Base-by-base conservation (phyloP, 345 rosid species). In the Orychophragmus violaceus region DNA sequence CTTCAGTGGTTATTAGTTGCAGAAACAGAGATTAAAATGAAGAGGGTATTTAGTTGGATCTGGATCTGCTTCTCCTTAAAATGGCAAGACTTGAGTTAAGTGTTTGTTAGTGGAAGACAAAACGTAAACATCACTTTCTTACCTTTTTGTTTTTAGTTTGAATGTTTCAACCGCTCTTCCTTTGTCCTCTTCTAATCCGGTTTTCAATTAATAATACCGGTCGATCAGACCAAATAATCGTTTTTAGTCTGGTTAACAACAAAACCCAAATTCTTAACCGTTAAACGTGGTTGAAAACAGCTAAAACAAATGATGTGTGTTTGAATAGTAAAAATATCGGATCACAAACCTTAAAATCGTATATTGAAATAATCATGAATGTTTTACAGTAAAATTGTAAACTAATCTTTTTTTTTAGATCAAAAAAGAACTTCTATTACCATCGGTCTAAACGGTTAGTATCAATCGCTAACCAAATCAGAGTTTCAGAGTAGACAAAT, bases 71-170 rank as follows among this genome's bases (percentile, higher is more conserved):
- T 54, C 50, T 7, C 74, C 45, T 45, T 35, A 25, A 61, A 46
- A 23, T 32, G 52, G 35, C 37, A 36, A 13, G 22, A 11, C 58
- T 42, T 74, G n/a, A 51, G 19, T 23, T 19, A 59, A 41, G 44
- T 60, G 73, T 61, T 8, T 0, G 62, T 67, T 68, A 74, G 78
- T 68, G 78, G 78, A 63, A 74, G 78, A 68, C 69, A 74, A 68
- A 73, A 54, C 50, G 69, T 54, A 74, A 74, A 68, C 74, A 68
- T 74, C 74, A 68, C 72, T 66, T 71, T 56, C 70, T 42, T n/a
- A 45, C 44, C 59, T 66, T 61, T 67, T 41, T 41, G 46, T 41
- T 54, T 44, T 53, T 44, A 60, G 13, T 74, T 74, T 67, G 77
- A 74, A 74, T 0, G 7, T 61, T 54, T 68, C 8, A 7, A 1